phyloP scores from a whole-genome alignment of 2,329 filamentous ascomycete genomes.

The Fusarium fracticaudum region DNA sequence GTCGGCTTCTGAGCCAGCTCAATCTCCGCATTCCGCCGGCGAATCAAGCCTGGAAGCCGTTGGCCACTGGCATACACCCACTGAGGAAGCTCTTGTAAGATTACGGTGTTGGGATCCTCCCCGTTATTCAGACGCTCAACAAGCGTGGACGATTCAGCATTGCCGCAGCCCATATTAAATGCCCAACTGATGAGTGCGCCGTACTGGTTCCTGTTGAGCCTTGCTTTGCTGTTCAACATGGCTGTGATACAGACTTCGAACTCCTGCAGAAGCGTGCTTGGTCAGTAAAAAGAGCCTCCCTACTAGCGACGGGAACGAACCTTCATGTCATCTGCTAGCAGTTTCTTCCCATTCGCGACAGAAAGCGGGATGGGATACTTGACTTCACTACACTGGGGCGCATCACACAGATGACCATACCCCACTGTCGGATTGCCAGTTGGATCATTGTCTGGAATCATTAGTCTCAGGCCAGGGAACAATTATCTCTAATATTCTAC shows the following conservation, averaged over 20 bases:
- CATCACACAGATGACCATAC: constrained; percentile 60
- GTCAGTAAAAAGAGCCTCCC: background rate
- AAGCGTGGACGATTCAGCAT: constrained; percentile 51
- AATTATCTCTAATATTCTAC: background rate
- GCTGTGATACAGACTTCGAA: constrained; percentile 13
- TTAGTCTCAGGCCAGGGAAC: rapidly evolving
- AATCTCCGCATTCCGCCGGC: constrained; percentile 57
- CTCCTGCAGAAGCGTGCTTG: background rate
- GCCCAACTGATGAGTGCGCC: constrained; percentile 62
- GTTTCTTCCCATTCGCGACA: constrained; percentile 49
- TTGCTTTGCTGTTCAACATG: constrained; percentile 5
- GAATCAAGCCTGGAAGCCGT: constrained; percentile 52
- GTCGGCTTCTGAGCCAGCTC: constrained; percentile 42
- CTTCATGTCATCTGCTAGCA: constrained; percentile 45
- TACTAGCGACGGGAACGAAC: background rate
- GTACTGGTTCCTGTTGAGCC: constrained; percentile 59
- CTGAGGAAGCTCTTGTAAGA: constrained; percentile 57
- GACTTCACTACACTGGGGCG: constrained; percentile 55
- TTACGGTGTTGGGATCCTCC: constrained; percentile 47
- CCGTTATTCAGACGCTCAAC: constrained; percentile 29
- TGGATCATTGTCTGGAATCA: constrained; percentile 48
- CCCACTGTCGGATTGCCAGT: constrained; percentile 59
- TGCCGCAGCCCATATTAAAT: constrained; percentile 60
- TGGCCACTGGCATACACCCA: constrained; percentile 56
- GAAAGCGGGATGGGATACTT: constrained; percentile 57